A percentile compares a stretch with the other conserved stretches of the same genome.
Conservation (phyloP, 148 eudicot genomes). For the Polygonum aviculare region DNA sequence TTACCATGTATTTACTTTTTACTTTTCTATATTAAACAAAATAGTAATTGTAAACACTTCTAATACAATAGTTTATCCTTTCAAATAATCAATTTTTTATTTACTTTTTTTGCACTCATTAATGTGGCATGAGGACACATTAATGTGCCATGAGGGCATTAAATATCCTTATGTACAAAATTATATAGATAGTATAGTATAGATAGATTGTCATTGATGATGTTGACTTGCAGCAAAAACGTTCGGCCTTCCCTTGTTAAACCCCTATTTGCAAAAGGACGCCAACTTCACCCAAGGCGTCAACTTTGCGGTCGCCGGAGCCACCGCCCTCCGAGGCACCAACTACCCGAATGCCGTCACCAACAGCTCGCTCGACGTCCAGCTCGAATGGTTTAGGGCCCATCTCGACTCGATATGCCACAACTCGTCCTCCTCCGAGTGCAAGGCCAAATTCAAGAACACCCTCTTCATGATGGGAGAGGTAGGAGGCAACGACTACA, state of each 20-base stretch:
- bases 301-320: background rate
- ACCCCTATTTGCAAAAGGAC: background rate
- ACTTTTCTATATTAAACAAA: too few species aligned
- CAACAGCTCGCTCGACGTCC: background rate
- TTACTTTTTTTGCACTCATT: too few species aligned
- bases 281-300: background rate
- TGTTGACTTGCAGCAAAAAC: background rate
- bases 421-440: background rate
- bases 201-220: too few species aligned
- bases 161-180: too few species aligned
- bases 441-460: background rate
- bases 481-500: background rate
- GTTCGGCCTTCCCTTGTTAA: background rate
- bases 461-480: background rate
- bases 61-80: too few species aligned
- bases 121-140: too few species aligned
- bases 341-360: background rate
- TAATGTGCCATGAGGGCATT: too few species aligned
- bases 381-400: background rate
- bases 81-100: too few species aligned
- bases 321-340: background rate
- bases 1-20: too few species aligned
- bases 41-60: too few species aligned
- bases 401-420: background rate
- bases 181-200: too few species aligned